phyloP scores from a whole-genome alignment of 768 basidiomycete genomes.

The Boletus rufocinnamomeus region DNA sequence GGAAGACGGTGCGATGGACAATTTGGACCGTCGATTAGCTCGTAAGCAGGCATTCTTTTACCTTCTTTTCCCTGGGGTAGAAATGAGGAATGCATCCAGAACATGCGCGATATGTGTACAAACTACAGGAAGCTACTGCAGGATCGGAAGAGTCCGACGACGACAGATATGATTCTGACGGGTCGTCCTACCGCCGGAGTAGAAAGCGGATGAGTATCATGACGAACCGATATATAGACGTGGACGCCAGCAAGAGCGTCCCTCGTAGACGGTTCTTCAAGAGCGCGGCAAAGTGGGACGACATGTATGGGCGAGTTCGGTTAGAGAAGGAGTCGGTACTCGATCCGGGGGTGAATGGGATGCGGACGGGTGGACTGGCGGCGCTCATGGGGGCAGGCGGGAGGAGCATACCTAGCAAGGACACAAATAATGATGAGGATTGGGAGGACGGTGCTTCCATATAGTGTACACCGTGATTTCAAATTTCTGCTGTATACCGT shows the following conservation, averaged over 20 bases:
- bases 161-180: slow-evolving; percentile 52
- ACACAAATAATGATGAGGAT: slow-evolving; percentile 28
- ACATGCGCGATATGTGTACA: slow-evolving; percentile 66
- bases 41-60: slow-evolving; percentile 47
- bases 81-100: slow-evolving; percentile 40
- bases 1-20: slow-evolving; percentile 49
- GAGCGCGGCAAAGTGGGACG: slow-evolving; percentile 43
- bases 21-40: slow-evolving; percentile 68
- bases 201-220: slow-evolving; percentile 70
- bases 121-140: slow-evolving; percentile 52
- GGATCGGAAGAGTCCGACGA: slow-evolving; percentile 51
- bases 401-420: slow-evolving; percentile 16
- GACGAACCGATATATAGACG: slow-evolving; percentile 59
- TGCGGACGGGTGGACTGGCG: slow-evolving; percentile 16
- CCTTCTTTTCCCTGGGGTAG: not conserved
- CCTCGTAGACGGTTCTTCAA: slow-evolving; percentile 61
- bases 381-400: slow-evolving; percentile 32
- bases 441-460: slow-evolving; percentile 35
- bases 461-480: slow-evolving; percentile 5
- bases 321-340: slow-evolving; percentile 27
- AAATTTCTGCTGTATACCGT: slow-evolving; percentile 2
- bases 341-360: slow-evolving; percentile 17
- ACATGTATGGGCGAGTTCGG: slow-evolving; percentile 27
- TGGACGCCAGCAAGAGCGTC: slow-evolving; percentile 34
- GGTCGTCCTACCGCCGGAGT: slow-evolving; percentile 41